Evolutionary conservation across 148 eudicot species (phyloP).

Genomic region (Salicornia ramosissima): DNA sequence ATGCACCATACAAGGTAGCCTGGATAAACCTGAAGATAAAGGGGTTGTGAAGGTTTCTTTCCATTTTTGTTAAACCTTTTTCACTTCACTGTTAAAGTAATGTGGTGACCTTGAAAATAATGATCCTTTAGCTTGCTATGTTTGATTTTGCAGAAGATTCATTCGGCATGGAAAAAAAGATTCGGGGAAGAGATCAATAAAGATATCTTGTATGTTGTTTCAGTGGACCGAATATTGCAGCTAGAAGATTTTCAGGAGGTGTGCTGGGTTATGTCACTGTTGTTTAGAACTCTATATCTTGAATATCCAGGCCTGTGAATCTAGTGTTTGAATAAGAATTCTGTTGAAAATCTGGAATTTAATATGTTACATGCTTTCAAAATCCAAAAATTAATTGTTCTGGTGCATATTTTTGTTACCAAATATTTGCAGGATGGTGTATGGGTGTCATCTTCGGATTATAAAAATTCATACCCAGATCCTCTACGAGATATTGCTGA

Average conservation of each 20-base stretch:
- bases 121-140: constrained; percentile 7
- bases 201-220: constrained; percentile 52
- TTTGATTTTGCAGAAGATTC: constrained; percentile 52
- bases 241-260: constrained; percentile 91
- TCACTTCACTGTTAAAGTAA: neutral
- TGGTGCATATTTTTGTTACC: neutral
- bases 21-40: constrained; percentile 60
- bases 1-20: constrained; percentile 88
- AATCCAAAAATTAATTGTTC: neutral
- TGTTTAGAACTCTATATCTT: neutral
- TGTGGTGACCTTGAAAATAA: too few species aligned
- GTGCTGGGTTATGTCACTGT: constrained; percentile 23
- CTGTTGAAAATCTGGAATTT: neutral
- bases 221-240: constrained; percentile 79
- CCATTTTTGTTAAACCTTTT: neutral
- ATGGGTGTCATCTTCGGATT: constrained; percentile 70
- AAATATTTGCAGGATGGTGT: constrained; percentile 63
- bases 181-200: constrained; percentile 67
- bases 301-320: constrained; percentile 9
- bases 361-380: neutral
- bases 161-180: constrained; percentile 60
- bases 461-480: constrained; percentile 75
- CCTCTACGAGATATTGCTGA: constrained; percentile 86
- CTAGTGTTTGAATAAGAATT: neutral
- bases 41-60: constrained; percentile 43